These are phyloP conservation scores for Pseudocercospora crystallina DNA, from an alignment of 2,329 filamentous ascomycete genomes.

Conservation along the genomic window DNA sequence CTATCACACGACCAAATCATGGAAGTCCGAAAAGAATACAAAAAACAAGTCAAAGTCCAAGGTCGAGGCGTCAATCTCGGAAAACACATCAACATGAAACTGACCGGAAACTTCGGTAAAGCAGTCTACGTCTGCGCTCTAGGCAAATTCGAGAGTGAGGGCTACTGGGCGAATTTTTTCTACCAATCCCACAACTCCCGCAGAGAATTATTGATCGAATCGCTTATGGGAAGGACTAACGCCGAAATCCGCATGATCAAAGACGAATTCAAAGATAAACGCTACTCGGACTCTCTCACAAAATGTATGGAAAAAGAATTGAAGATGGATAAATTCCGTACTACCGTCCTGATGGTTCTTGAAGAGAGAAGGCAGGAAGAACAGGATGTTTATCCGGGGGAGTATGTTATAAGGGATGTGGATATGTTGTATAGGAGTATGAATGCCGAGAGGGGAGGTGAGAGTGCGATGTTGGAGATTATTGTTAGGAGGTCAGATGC, in stretches of 20 bases:
- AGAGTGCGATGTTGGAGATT: constrained; percentile 82
- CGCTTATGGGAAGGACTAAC: constrained; percentile 85
- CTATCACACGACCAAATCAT: constrained; percentile 86
- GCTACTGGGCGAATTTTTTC: constrained; percentile 98
- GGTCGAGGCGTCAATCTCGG: constrained; percentile 80
- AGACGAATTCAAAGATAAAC: constrained; percentile 84
- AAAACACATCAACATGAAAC: constrained; percentile 82
- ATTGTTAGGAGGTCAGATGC: constrained; percentile 76
- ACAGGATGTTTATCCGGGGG: constrained; percentile 58
- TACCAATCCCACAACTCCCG: constrained; percentile 85
- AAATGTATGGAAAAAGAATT: constrained; percentile 90
- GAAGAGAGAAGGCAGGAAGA: constrained; percentile 85
- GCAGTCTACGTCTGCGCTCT: constrained; percentile 86
- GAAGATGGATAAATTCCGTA: constrained; percentile 94
- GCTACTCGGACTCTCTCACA: constrained; percentile 77
- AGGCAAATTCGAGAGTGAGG: constrained; percentile 87
- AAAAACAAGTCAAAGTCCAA: constrained; percentile 80
- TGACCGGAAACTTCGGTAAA: constrained; percentile 78
- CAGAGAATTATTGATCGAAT: constrained; percentile 87
- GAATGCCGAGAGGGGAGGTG: constrained; percentile 72
- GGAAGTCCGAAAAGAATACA: constrained; percentile 84
- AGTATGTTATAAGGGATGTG: constrained; percentile 65
- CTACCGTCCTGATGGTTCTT: constrained; percentile 77
- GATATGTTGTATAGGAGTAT: constrained; percentile 68
- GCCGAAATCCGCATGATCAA: constrained; percentile 86